Evolutionary conservation across 1,139 yeast species (phyloP).

Genomic region (Kazachstania sp.): DNA sequence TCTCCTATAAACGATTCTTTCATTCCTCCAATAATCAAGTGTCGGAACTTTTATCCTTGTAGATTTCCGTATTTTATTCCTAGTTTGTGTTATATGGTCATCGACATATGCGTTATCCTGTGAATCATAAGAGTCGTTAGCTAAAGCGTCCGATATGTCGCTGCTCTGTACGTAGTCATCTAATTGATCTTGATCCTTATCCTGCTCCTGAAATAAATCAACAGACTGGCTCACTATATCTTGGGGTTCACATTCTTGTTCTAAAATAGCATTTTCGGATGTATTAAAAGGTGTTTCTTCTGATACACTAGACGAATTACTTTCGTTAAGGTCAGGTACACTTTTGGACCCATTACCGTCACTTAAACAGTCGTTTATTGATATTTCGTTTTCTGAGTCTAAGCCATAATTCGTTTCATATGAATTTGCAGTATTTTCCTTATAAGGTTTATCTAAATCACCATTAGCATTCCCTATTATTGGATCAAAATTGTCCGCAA

Average conservation of each 20-base stretch:
- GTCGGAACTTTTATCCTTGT: conserved; percentile 60
- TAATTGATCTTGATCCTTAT: background rate
- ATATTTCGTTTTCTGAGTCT: background rate
- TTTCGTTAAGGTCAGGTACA: conserved; percentile 17
- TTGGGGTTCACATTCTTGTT: background rate
- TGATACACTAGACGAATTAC: conserved; percentile 16
- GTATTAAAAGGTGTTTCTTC: conserved; percentile 20
- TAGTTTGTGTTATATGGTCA: background rate
- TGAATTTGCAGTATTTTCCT: background rate
- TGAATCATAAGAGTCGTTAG: too few species aligned
- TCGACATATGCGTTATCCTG: background rate
- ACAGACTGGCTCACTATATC: background rate
- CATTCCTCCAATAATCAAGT: conserved; percentile 78
- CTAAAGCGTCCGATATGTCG: too few species aligned
- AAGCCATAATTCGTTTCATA: conserved; percentile 1
- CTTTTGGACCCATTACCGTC: conserved; percentile 17
- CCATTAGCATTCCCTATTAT: too few species aligned
- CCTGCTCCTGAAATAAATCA: too few species aligned
- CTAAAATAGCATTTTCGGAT: conserved; percentile 13
- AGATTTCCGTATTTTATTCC: conserved; percentile 39
- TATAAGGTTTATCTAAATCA: too few species aligned
- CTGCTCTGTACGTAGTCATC: background rate
- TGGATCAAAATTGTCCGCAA: background rate
- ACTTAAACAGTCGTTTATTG: background rate
- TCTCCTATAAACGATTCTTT: conserved; percentile 55